Base-by-base conservation (phyloP, 352 stramenopile genomes). In the Pythium folliculosum region DNA sequence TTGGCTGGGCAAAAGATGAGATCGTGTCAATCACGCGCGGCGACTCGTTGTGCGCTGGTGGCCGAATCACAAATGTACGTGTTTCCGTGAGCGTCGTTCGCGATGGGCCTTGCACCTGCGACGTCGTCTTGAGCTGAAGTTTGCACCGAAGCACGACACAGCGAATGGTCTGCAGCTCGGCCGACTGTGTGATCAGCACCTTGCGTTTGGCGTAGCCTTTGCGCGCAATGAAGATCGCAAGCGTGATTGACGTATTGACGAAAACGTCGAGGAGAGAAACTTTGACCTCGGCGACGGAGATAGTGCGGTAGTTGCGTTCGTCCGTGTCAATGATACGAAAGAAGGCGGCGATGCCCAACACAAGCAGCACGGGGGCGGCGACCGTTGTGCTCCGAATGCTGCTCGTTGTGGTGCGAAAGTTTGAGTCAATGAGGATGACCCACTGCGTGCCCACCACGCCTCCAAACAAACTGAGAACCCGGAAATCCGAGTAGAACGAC, bases 261-360 rank as follows among this genome's bases (percentile, higher is more conserved):
- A 79, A 84, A n/a, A 84, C 53, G 30, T 78, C 77, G 9, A 80
- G 23, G 49, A 82, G 49, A 16, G 61, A 47, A 4, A 82, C 47
- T 3, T 63, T 65, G 47, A 78, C 65, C 27, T 76, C 60, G 10
- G 52, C 55, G 30, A 75, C 61, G 6, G 50, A 52, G 14, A 78
- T 69, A 4, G 43, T 37, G 48, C 59, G 47, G 54, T 68, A 70
- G 50, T 73, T 69, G 23, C 1, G 25, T 10, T 53, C 40, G 6
- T 80, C 64, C 10, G 56, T 69, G 21, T 81, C 71, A 13, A 77
- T 63, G 27, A 73, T 30, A 10, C 67, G 61, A 5, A 78, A 43
- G 48, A 72, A 77, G 0, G 72, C 52, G 7, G 71, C 32, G 10
- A 48, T 50, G 0, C 40, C 67, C 19, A 77, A 53, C 8, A 74